A percentile compares a stretch with the other conserved stretches of the same genome.
These are phyloP conservation scores for Kappamyces sp. DNA, from an alignment of 192 early-diverging fungal species.

Conservation along the genomic window DNA sequence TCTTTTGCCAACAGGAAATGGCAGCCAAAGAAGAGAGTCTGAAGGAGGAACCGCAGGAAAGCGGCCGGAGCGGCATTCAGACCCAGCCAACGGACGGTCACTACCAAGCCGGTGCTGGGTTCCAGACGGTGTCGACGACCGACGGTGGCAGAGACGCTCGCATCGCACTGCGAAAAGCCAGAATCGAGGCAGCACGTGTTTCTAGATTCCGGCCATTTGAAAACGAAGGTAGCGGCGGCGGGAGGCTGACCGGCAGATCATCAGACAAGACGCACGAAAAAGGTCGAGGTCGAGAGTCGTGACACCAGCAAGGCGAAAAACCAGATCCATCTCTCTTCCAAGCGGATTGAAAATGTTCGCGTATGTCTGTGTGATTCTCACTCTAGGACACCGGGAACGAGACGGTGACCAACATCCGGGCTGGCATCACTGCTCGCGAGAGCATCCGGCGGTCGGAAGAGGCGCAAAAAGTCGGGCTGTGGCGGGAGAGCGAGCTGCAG, in stretches of 20 bases:
- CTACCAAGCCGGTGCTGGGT: no score
- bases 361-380: conserved; percentile 14
- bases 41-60: no score
- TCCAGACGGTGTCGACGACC: not conserved
- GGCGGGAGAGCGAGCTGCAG: conserved; percentile 33
- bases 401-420: conserved; percentile 40
- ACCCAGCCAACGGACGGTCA: no score
- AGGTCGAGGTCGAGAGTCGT: conserved; percentile 34
- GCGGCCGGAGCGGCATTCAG: no score
- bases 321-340: conserved; percentile 26
- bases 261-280: conserved; percentile 18
- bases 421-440: conserved; percentile 41
- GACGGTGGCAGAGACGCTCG: conserved; percentile 32
- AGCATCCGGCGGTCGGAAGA: conserved; percentile 40
- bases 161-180: conserved; percentile 34
- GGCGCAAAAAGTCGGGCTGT: conserved; percentile 30
- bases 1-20: no score
- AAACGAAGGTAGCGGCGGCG: conserved; percentile 24
- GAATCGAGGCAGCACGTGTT: conserved; percentile 37
- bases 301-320: conserved; percentile 35
- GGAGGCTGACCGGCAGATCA: conserved; percentile 6
- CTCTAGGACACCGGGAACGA: conserved; percentile 30
- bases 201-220: conserved; percentile 35
- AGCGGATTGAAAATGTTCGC: conserved; percentile 37
- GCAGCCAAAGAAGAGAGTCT: no score